These are phyloP conservation scores for Eucalyptus caleyi DNA, from an alignment of 345 rosid species.

Conservation along the genomic window DNA sequence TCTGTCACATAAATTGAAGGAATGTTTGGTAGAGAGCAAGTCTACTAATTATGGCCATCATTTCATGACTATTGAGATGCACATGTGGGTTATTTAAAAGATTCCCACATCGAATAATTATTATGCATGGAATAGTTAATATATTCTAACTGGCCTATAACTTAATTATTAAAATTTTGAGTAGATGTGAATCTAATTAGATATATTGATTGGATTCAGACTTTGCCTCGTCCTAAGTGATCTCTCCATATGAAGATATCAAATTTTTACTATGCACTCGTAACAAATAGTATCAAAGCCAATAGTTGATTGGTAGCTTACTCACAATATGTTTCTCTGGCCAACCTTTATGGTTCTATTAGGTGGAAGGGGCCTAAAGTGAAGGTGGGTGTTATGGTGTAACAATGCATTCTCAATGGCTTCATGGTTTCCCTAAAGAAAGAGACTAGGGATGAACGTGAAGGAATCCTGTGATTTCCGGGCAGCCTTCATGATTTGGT, in stretches of 20 bases:
- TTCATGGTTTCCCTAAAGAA: not conserved
- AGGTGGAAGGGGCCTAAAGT: not conserved
- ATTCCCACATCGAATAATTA: not conserved
- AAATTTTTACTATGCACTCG: not conserved
- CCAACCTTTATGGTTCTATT: not conserved
- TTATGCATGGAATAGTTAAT: not conserved
- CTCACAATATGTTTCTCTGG: not conserved
- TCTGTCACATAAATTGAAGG: not conserved
- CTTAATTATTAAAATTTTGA: not conserved
- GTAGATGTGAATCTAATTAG: not conserved
- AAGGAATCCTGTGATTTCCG: not conserved
- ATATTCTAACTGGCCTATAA: not conserved
- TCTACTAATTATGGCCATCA: not conserved
- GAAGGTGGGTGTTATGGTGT: not conserved
- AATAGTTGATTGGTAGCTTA: not conserved
- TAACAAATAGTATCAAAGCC: not conserved
- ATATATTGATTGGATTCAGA: not conserved
- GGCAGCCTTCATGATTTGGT: not conserved
- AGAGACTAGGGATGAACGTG: not conserved
- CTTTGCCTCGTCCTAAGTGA: not conserved
- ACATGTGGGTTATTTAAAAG: not conserved
- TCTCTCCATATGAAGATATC: not conserved
- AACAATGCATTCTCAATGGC: not conserved
- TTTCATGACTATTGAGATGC: not conserved
- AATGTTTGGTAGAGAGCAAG: not conserved